Conservation (phyloP, 1,284 basidiomycete species). For the Paramarasmius palmivorus region DNA sequence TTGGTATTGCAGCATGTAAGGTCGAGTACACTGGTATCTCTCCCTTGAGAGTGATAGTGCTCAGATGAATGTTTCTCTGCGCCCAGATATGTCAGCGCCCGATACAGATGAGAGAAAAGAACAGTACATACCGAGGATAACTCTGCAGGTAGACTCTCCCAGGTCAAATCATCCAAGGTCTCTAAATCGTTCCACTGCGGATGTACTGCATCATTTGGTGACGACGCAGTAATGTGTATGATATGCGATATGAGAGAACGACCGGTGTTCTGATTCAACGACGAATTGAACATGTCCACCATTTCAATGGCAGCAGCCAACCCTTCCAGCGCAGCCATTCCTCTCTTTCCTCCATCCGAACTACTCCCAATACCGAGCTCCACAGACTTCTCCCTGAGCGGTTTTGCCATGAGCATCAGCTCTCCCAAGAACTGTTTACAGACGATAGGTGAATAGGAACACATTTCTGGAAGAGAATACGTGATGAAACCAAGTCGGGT, state of each 20-base stretch:
- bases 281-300: background rate
- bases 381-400: background rate
- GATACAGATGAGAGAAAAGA: no score
- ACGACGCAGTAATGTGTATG: background rate
- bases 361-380: background rate
- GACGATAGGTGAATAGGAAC: background rate
- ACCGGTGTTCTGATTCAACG: background rate
- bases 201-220: background rate
- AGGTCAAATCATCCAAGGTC: background rate
- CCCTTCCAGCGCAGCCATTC: conserved; percentile 1
- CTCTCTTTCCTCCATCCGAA: background rate
- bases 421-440: background rate
- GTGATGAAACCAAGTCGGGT: background rate
- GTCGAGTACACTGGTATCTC: background rate
- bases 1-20: background rate
- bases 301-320: conserved; percentile 1
- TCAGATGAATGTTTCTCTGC: conserved; percentile 1
- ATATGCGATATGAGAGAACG: background rate
- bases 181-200: conserved; percentile 3
- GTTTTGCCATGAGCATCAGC: background rate
- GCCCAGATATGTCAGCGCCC: background rate
- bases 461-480: conserved; percentile 1
- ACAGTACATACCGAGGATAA: background rate
- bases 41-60: background rate
- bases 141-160: background rate